Percentiles rank a stretch among this genome's conserved stretches.
phyloP scores from a whole-genome alignment of 768 basidiomycete species.

The Psilocybe sp. region DNA sequence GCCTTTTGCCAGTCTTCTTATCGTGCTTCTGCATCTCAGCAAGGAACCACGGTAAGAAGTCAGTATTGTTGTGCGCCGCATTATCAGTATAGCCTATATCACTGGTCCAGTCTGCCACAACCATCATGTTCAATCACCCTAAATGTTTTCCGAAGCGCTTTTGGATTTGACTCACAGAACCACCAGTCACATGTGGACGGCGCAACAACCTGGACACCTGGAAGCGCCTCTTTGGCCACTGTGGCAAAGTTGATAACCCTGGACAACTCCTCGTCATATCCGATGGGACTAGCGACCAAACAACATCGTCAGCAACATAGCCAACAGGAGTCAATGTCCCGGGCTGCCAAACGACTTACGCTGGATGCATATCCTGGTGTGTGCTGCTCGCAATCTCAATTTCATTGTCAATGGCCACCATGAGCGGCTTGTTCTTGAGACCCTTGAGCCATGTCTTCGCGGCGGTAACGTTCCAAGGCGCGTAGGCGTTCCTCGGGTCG shows the following conservation, averaged over 20 bases:
- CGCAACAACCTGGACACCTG: conserved; percentile 41
- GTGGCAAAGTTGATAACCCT: conserved; percentile 41
- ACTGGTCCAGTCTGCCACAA: conserved; percentile 49
- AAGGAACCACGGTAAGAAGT: conserved; percentile 59
- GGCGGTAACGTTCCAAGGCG: conserved; percentile 44
- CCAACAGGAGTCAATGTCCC: too few relatives aligned
- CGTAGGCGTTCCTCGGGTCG: conserved; percentile 34
- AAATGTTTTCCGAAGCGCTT: not conserved
- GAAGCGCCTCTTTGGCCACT: conserved; percentile 43
- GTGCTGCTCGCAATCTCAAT: conserved; percentile 55
- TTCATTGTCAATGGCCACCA: conserved; percentile 53
- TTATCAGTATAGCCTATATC: conserved; percentile 44
- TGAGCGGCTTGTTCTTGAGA: conserved; percentile 43
- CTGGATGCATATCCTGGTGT: conserved; percentile 57
- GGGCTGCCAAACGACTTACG: conserved; percentile 28
- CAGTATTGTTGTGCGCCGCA: conserved; percentile 47
- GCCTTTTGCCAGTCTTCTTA: conserved; percentile 31
- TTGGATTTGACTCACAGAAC: conserved; percentile 32
- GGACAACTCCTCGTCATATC: conserved; percentile 49
- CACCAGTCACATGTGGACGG: conserved; percentile 47
- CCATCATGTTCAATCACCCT: not conserved
- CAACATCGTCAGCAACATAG: conserved; percentile 2
- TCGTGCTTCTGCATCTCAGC: conserved; percentile 37
- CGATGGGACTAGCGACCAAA: conserved; percentile 31
- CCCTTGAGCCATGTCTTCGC: conserved; percentile 43